Evolutionary conservation across 139 green algal genomes (phyloP).

Genomic region (Nannochloris sp.): DNA sequence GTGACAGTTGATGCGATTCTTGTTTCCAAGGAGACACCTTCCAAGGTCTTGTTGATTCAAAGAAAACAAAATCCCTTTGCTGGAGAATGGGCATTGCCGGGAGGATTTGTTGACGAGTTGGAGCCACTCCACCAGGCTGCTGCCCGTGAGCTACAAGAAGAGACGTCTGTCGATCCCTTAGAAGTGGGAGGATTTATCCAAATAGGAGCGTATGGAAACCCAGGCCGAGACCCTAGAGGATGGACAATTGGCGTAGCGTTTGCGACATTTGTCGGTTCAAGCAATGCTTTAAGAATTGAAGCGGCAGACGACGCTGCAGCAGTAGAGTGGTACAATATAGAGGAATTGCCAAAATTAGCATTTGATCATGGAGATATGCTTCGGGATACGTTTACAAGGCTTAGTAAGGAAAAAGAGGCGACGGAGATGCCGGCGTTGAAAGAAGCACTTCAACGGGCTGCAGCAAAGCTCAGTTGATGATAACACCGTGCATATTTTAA

Average conservation of each 20-base stretch:
- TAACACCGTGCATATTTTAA: no score
- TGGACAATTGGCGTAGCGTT: conserved; percentile 80
- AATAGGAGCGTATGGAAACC: conserved; percentile 75
- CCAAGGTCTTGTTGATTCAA: conserved; percentile 34
- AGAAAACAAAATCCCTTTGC: conserved; percentile 25
- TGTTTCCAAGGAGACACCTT: not conserved
- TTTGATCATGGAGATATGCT: conserved; percentile 51
- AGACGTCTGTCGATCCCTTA: conserved; percentile 62
- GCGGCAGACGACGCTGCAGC: conserved; percentile 47
- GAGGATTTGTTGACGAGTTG: conserved; percentile 80
- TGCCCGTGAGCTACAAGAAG: conserved; percentile 74
- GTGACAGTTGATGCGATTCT: conserved; percentile 37
- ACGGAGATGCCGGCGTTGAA: not conserved
- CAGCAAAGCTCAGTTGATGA: not conserved
- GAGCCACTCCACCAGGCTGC: conserved; percentile 69
- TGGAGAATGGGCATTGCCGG: conserved; percentile 72
- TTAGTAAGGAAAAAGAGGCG: conserved; percentile 4
- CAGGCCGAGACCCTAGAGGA: conserved; percentile 72
- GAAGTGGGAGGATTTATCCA: conserved; percentile 29
- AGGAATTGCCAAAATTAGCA: conserved; percentile 21
- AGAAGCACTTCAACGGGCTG: not conserved
- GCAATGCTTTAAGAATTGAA: conserved; percentile 46
- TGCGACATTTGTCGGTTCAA: conserved; percentile 57
- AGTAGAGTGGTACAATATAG: not conserved
- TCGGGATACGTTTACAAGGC: conserved; percentile 22